Evolutionary conservation across 106 monocot genomes (phyloP).

Genomic region (Xerophyta viscosa): DNA sequence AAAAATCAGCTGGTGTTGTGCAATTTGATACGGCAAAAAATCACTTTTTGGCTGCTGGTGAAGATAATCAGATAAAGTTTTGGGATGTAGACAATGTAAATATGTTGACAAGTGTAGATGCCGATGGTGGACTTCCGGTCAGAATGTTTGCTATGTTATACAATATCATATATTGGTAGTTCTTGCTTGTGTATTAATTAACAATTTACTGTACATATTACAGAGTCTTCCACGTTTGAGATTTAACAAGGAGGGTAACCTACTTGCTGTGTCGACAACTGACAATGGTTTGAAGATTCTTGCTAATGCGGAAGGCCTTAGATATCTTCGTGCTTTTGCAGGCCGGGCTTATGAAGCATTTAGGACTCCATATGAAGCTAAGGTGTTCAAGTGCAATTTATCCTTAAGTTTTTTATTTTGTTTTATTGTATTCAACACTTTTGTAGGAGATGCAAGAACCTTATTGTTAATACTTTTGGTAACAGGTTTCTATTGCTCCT

Average conservation of each 20-base stretch:
- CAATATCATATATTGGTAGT: not conserved
- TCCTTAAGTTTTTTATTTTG: too few relatives aligned
- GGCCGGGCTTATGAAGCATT: conserved; percentile 50
- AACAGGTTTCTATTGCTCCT: conserved; percentile 48
- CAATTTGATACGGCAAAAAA: conserved; percentile 82
- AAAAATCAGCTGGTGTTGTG: conserved; percentile 53
- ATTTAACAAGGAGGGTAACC: conserved; percentile 84
- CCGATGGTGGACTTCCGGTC: conserved; percentile 70
- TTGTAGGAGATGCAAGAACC: too few relatives aligned
- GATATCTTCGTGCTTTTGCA: conserved; percentile 38
- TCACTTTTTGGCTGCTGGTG: conserved; percentile 79
- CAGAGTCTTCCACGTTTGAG: conserved; percentile 63
- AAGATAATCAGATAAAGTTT: conserved; percentile 76
- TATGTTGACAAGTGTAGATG: conserved; percentile 63
- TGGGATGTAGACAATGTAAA: conserved; percentile 75
- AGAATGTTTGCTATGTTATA: conserved; percentile 11
- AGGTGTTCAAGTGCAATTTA: conserved; percentile 7
- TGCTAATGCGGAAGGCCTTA: conserved; percentile 68
- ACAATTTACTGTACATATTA: not conserved
- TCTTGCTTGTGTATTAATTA: conserved; percentile 1
- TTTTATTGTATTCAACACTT: too few relatives aligned
- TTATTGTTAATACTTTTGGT: not conserved
- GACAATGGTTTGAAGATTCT: conserved; percentile 85
- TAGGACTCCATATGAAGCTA: conserved; percentile 43
- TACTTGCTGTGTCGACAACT: conserved; percentile 65